Evolutionary conservation across 352 stramenopile species (phyloP).

Genomic region (Pythium sp.): DNA sequence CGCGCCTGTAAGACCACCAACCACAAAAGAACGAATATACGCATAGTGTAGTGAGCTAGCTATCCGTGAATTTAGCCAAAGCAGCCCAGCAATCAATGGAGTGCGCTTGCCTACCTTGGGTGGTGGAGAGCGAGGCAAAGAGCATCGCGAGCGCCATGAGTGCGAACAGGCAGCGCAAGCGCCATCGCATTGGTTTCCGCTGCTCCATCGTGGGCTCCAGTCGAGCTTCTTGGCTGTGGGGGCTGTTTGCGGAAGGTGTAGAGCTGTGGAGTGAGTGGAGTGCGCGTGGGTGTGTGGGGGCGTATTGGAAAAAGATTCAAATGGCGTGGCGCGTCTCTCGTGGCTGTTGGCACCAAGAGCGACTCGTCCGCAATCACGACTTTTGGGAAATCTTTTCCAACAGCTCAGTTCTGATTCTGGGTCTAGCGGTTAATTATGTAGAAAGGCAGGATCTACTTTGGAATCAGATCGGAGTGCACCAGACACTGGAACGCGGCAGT

Average conservation of each 20-base stretch:
- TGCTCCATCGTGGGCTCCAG: background rate
- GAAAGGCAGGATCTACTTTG: background rate
- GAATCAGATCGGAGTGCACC: background rate
- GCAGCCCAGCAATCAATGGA: background rate
- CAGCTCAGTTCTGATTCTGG: background rate
- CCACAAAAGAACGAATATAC: background rate
- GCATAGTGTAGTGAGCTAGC: background rate
- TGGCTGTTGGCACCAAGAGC: background rate
- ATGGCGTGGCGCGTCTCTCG: background rate
- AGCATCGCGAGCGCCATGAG: conserved; percentile 20
- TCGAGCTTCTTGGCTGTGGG: background rate
- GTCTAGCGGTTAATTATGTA: background rate
- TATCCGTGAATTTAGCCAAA: too few relatives aligned
- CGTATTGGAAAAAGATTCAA: background rate
- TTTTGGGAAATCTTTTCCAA: background rate
- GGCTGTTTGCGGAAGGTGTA: too few relatives aligned
- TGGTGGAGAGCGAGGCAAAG: background rate
- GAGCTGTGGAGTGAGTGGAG: too few relatives aligned
- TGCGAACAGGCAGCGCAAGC: background rate
- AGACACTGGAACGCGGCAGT: too few relatives aligned
- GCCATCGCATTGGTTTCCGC: background rate
- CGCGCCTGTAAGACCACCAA: background rate
- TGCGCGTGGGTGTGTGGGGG: too few relatives aligned
- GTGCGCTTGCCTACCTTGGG: background rate
- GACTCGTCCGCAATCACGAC: background rate